Conservation (phyloP, 1,284 basidiomycete species). For the Pholiota adiposa region DNA sequence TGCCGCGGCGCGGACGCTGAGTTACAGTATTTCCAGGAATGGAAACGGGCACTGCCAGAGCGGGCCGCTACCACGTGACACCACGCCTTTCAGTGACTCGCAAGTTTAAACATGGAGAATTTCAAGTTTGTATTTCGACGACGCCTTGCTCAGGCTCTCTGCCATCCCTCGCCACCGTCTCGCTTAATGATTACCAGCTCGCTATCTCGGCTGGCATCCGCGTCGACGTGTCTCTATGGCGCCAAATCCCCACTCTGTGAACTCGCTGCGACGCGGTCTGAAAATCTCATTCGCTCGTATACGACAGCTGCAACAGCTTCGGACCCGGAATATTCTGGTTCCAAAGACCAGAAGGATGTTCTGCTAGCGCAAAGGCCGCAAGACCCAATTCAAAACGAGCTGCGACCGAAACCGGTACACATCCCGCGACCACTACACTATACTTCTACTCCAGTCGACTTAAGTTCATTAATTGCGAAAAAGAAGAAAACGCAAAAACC, state of each 20-base stretch:
- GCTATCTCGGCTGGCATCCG: conserved; percentile 12
- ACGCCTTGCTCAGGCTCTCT: neutral
- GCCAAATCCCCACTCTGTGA: conserved; percentile 1
- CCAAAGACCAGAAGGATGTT: neutral
- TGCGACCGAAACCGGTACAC: neutral
- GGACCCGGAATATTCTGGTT: neutral
- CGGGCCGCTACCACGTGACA: neutral
- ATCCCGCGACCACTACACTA: neutral
- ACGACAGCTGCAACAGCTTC: neutral
- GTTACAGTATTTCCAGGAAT: conserved; percentile 13
- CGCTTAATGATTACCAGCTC: conserved; percentile 16
- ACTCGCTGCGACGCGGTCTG: neutral
- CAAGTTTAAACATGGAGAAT: neutral
- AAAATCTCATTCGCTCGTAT: neutral
- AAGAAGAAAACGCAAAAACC: neutral
- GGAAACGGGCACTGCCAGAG: conserved; percentile 79
- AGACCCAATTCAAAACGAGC: neutral
- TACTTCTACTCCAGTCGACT: neutral
- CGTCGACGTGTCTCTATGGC: conserved; percentile 14
- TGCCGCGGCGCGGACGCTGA: conserved; percentile 12
- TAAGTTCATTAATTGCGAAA: neutral
- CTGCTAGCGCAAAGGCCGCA: neutral
- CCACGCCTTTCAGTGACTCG: neutral
- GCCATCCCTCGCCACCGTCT: neutral
- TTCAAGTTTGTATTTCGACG: neutral